Evolutionary conservation across 116 monocot species (phyloP), one percentile per base, ranked within the genome.

Genomic region (Thalassia testudinum): DNA sequence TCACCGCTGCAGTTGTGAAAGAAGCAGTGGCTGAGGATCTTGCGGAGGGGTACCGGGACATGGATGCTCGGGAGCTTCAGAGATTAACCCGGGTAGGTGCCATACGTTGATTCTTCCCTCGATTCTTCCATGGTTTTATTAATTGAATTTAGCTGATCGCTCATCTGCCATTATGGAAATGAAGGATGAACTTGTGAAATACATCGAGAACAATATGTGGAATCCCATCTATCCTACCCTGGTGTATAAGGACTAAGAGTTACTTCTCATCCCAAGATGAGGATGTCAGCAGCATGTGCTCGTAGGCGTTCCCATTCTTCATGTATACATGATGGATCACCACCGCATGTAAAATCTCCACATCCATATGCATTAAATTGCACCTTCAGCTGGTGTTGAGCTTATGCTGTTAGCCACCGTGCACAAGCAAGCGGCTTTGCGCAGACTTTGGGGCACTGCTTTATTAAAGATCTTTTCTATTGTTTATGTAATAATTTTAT

Each of bases 121-220:
- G 45, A 20, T 57, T 57, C 17, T 20, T n/a, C n/a, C n/a, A n/a
- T n/a, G 20, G 6, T 0, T 0, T 21, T 38, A 10, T 42, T 15
- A 21, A 42, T 21, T 18, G 21, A 23, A n/a, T 21, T 12, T 57
- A 1, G 21, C 20, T 57, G 23, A 37, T 53, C 6, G 5, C 14
- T 60, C n/a, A 7, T 53, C 8, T 48, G 24, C 22, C 19, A 45
- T 27, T 37, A 17, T 23, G 27, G 43, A 47, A 47, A 23, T 53
- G 50, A 62, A 95, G 93, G 88, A 74, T 56, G 85, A 81, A 52
- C 73, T 59, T 34, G 23, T 59, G 23, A 43, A 34, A 12, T 95
- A 95, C 50, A 85, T 95, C 53, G 42, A 95, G 76, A 72, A 75
- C 13, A 88, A 82, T 57, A 95, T 95, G 95, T 95, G 95, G 95